Base-by-base conservation (phyloP, 2,329 filamentous ascomycete genomes). In the Epichloe brachyelytri region DNA sequence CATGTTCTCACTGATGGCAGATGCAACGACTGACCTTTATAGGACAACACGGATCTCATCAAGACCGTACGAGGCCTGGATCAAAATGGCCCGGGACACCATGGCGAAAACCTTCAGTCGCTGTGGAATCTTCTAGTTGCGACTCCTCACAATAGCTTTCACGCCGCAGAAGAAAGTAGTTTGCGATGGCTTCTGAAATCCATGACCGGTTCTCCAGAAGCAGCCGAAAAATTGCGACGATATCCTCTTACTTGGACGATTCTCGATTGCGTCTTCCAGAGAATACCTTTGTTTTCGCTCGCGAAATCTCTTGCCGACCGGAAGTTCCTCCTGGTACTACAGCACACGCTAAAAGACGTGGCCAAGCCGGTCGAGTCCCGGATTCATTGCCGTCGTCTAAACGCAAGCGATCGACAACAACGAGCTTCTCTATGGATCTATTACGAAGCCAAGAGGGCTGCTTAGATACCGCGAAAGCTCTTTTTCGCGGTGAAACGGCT, bases 281-380 rank as follows among this genome's bases (percentile, higher is more conserved):
- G 80, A n/a, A 78, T 91, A 17, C 83, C 86, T 0, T 70, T 81
- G 0, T 82, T 85, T 44, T 82, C 80, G 11, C 72, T 87, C 22
- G 85, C 86, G 8, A 81, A 82, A 52, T 80, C 85, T 4, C 73
- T 95, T 6, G 81, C 79, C 20, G 82, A 89, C 52, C 75, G 83
- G 51, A 76, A 79, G 44, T 87, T 94, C 49, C 68, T 86, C 36
- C 66, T 69, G 1, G 77, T 88, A 10, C 63, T 94, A 41, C 79
- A 83, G 58, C 77, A 80, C 58, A 79, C 83, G 0, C 66, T 89
- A 46, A 73, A 78, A 46, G 83, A 88, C 22, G 57, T 77, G 38
- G 72, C 73, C 8, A 56, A 57, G 19, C 62, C 63, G n/a, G 43
- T 48, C 10, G 53, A 55, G n/a, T 61, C 66, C 57, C 62, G 14